Evolutionary conservation across 257 asterid genomes (phyloP).

Genomic region (Paraleonurus japonicus): DNA sequence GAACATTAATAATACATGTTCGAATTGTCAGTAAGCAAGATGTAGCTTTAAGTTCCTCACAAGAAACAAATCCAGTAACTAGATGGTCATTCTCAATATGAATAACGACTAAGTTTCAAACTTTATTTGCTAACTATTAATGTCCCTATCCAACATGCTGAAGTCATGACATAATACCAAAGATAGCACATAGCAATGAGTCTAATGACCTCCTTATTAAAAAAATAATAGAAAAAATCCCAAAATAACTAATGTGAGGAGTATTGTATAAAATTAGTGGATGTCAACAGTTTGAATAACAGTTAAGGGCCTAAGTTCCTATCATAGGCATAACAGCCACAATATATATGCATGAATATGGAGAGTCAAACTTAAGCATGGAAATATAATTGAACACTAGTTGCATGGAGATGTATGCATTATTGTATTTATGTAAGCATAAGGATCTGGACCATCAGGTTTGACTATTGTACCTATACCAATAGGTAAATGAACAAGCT

Average conservation of each 20-base stretch:
- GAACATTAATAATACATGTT: conserved; percentile 10
- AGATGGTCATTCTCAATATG: background rate
- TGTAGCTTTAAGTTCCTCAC: background rate
- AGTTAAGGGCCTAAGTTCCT: background rate
- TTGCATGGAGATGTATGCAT: background rate
- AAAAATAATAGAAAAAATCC: background rate
- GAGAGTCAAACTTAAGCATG: background rate
- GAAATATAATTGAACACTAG: background rate
- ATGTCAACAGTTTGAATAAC: background rate
- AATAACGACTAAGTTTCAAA: background rate
- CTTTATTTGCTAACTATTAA: background rate
- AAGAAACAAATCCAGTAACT: background rate
- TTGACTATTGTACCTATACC: conserved; percentile 3
- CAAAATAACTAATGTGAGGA: background rate
- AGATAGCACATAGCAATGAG: background rate
- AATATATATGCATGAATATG: background rate
- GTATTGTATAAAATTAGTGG: background rate
- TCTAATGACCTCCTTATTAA: conserved; percentile 4
- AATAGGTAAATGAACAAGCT: background rate
- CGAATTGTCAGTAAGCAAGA: background rate
- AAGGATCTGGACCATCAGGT: conserved; percentile 2
- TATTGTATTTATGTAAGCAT: background rate
- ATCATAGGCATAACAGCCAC: background rate
- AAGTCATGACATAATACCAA: background rate
- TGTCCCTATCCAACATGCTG: conserved; percentile 12